Conservation (phyloP, 2,329 filamentous ascomycete genomes). For the Emergomyces pasteurianus region DNA sequence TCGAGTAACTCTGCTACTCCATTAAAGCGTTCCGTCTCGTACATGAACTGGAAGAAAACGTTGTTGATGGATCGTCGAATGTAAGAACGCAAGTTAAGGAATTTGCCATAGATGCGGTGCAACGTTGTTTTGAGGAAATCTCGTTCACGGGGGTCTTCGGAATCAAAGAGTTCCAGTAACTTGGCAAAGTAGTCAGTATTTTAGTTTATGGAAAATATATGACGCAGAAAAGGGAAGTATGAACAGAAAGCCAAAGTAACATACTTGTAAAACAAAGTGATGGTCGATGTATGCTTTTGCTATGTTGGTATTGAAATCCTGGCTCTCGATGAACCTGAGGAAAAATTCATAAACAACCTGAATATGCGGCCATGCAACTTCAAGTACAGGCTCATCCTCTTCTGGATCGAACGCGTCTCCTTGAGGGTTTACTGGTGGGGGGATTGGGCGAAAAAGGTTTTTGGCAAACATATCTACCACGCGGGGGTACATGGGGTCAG, state of each 20-base stretch:
- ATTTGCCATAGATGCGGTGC: conserved; percentile 97
- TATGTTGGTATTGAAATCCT: conserved; percentile 99
- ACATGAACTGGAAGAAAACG: conserved; percentile 98
- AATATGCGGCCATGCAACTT: conserved; percentile 98
- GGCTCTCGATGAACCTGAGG: conserved; percentile 94
- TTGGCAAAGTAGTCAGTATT: conserved; percentile 23
- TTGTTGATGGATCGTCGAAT: conserved; percentile 99
- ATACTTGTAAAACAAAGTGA: conserved; percentile 75
- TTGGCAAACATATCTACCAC: conserved; percentile 99
- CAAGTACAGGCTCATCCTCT: conserved; percentile 93
- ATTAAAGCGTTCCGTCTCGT: conserved; percentile 97
- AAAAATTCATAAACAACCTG: conserved; percentile 99
- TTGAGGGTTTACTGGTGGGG: conserved; percentile 92
- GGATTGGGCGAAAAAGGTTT: conserved; percentile 94
- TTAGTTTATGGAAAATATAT: not conserved
- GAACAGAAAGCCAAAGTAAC: conserved; percentile 13
- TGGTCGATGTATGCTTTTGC: conserved; percentile 98
- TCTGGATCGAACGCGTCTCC: conserved; percentile 97
- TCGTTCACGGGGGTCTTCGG: conserved; percentile 88
- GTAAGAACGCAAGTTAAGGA: conserved; percentile 92
- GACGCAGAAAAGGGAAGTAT: not conserved
- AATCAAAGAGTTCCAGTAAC: conserved; percentile 95
- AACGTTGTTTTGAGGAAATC: conserved; percentile 98
- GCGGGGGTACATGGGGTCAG: conserved; percentile 95
- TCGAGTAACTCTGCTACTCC: conserved; percentile 94